phyloP scores from a whole-genome alignment of 2,329 filamentous ascomycete genomes.

The Onygena corvina region DNA sequence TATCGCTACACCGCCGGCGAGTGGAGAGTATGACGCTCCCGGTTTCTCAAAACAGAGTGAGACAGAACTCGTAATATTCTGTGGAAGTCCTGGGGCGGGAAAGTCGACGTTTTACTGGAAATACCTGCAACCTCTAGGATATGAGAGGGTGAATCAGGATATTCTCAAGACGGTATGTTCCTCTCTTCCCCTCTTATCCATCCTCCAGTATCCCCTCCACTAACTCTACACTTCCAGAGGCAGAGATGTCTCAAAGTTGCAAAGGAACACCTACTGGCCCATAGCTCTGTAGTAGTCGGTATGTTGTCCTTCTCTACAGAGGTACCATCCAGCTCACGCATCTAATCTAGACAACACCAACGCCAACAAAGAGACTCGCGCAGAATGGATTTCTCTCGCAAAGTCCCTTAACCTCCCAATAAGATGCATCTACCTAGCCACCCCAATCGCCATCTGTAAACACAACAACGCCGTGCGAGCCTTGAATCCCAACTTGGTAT shows the following conservation, averaged over 20 bases:
- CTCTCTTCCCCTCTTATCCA: not conserved
- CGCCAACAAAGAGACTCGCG: slow-evolving; percentile 61
- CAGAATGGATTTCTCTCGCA: slow-evolving; percentile 67
- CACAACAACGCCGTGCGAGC: slow-evolving; percentile 83
- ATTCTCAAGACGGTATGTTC: slow-evolving; percentile 55
- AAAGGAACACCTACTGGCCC: slow-evolving; percentile 49
- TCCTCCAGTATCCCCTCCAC: not conserved
- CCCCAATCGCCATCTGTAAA: slow-evolving; percentile 55
- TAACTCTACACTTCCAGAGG: slow-evolving; percentile 30
- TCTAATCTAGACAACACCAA: slow-evolving; percentile 76
- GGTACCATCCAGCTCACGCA: slow-evolving; percentile 12
- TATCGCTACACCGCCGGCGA: slow-evolving; percentile 25
- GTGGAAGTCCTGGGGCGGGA: slow-evolving; percentile 76
- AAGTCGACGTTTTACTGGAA: slow-evolving; percentile 87
- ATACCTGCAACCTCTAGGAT: slow-evolving; percentile 63
- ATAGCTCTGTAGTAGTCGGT: slow-evolving; percentile 67
- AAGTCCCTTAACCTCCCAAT: slow-evolving; percentile 59
- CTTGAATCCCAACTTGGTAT: slow-evolving; percentile 39
- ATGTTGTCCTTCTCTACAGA: slow-evolving; percentile 23
- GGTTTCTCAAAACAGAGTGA: slow-evolving; percentile 48
- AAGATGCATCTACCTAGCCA: slow-evolving; percentile 75
- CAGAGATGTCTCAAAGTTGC: slow-evolving; percentile 61
- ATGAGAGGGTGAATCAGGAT: slow-evolving; percentile 83
- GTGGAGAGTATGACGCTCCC: slow-evolving; percentile 19
- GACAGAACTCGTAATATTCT: slow-evolving; percentile 70